Base-by-base conservation (phyloP, 768 basidiomycete genomes). In the Saitozyma sp. region DNA sequence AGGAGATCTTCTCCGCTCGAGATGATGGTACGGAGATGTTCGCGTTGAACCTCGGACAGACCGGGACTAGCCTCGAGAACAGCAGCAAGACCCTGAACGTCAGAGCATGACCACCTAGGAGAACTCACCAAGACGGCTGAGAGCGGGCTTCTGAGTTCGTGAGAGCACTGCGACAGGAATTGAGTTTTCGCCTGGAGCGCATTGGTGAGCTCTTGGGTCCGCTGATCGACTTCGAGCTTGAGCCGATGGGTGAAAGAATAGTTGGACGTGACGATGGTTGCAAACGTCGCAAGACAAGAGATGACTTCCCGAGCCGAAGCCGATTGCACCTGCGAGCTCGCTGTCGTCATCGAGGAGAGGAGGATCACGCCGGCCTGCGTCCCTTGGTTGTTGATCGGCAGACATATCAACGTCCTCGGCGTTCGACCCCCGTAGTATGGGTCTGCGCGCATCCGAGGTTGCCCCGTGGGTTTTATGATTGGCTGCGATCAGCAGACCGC, bases 121-220 rank as follows among this genome's bases (percentile, higher is more conserved):
- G 48, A 9, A 63, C 64, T 66, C 56, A 71, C 71, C 16, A 73
- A 54, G 19, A 73, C 62, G 45, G 69, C 69, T 8, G 70, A 69
- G 20, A 75, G 53, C 6, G 72, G 70, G 37, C 63, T 74, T 40
- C 76, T 56, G 14, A 78, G 67, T 52, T 78, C 76, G 54, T 78
- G 76, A 48, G 64, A 66, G 54, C 67, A 73, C 54, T 59, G 71
- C 16, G 63, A 65, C 42, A 73, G 51, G 54, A 73, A 73, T 3
- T 53, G 41, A 6, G 68, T 67, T 40, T 73, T 73, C 3, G 66
- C 68, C 20, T 59, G 56, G 2, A 73, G 45, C 10, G 66, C 63
- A 48, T 67, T 39, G 2, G 50, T 53, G 6, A 73, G 56, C 20
- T 67, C 63, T 17, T 63, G 60, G 0, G 71, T 70, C n/a, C 68